Percentiles rank a stretch among this genome's conserved stretches.
Evolutionary conservation across 305 asterid species (phyloP).

Genomic region (Rubia peregrina): DNA sequence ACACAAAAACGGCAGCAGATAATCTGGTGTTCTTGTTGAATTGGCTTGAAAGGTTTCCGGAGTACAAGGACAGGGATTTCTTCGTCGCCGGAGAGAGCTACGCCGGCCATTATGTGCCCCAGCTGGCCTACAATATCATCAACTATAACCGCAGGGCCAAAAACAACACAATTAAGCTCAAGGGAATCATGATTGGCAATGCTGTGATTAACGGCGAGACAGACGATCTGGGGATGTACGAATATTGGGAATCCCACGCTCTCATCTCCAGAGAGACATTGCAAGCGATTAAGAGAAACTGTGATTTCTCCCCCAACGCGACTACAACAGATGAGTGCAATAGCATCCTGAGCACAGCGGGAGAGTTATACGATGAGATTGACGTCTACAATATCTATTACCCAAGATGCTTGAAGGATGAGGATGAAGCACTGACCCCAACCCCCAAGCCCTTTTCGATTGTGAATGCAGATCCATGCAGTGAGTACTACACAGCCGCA

Average conservation of each 20-base stretch:
- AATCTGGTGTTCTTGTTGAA: background rate
- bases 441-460: slow-evolving; percentile 20
- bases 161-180: background rate
- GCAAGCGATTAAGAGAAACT: slow-evolving; percentile 13
- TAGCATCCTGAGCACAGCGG: slow-evolving; percentile 1
- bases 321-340: slow-evolving; percentile 6
- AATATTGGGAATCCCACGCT: slow-evolving; percentile 50
- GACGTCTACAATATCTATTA: slow-evolving; percentile 38
- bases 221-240: slow-evolving; percentile 50
- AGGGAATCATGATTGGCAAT: slow-evolving; percentile 39
- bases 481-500: slow-evolving; percentile 42
- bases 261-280: slow-evolving; percentile 28
- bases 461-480: slow-evolving; percentile 47
- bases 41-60: background rate
- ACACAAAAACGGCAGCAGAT: background rate
- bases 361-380: background rate
- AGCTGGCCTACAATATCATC: slow-evolving; percentile 28
- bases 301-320: slow-evolving; percentile 26
- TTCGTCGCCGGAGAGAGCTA: background rate
- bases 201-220: slow-evolving; percentile 59
- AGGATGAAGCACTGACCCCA: slow-evolving; percentile 12
- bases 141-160: background rate
- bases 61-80: background rate
- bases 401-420: slow-evolving; percentile 26
- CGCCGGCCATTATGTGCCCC: slow-evolving; percentile 25